Evolutionary conservation across 257 asterid genomes (phyloP), one percentile per base, ranked within the genome.

Genomic region (Scutellaria barbata): DNA sequence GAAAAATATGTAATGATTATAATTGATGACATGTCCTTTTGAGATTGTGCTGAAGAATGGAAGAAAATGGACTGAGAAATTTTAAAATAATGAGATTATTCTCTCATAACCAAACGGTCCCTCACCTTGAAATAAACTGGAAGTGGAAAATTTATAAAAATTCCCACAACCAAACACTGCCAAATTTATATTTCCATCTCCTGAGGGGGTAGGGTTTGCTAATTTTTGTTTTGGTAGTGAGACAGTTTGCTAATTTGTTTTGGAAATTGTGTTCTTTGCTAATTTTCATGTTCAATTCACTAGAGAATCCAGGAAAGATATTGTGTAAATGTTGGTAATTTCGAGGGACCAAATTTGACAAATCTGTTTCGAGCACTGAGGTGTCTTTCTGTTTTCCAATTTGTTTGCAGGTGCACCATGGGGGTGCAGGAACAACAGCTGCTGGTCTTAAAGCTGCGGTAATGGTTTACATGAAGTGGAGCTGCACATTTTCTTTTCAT

Each of bases 391-490:
- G 12, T 79, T 39, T 58, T 6, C 12, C 73, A 59, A 40, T 51
- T 76, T 66, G 61, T 51, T 79, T 76, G 71, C 89, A 91, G 97
- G 99, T 94, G 71, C 99, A 94, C 88, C 99, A 92, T 74, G 99
- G 97, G 20, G 99, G 97, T 71, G 97, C 96, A 16, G 96, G 99
- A 80, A 94, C 99, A 65, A 94, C 97, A 12, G 99, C 97, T 60
- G 96, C 97, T 74, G 97, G 99, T 81, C 97, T 94, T 72, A 89
- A 84, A 80, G 97, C 99, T 59, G 96, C 99, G 83, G 97, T 94
- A 88, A 66, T 68, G 30, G 13, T 37, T 43, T 37, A 45, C 46
- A 39, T 51, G 33, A 45, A 30, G 33, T 51, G 41, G 33, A 63
- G 17, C 37, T 40, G 47, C 12, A 14, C 18, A 22, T 37, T 71